Evolutionary conservation across 2,329 filamentous ascomycete genomes (phyloP), one percentile per base, ranked within the genome.

Genomic region (Pseudogymnoascus sp.): DNA sequence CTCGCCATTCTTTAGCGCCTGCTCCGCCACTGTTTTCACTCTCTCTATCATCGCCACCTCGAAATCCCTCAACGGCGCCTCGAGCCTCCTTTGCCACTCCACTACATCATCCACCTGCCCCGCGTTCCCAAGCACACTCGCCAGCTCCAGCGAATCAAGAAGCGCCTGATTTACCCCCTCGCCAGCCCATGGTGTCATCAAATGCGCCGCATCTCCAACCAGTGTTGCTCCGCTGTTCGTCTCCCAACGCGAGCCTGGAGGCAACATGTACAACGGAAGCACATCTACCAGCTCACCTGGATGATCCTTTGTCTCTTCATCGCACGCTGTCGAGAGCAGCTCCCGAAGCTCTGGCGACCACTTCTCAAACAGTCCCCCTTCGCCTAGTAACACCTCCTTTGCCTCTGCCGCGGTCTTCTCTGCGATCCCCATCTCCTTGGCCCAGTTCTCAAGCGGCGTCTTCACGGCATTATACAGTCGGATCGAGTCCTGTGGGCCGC

Each of bases 181-280:
- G 4, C 79, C 79, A 1, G 73, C 74, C 62, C 74, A 78, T 0
- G 76, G 76, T 2, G 76, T 74, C 72, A 78, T 77, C 7, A 80
- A 65, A 67, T 81, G 79, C 1, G 79, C 79, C 4, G 78, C 75
- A 66, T 81, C 78, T 1, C 80, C 80, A 6, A 81, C 69, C 16
- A 83, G 69, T 1, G 80, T 79, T 4, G 78, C 68, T 1, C 77
- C 77, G 1, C 22, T 30, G 20, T 20, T 59, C 18, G 66, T 62
- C 9, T 60, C n/a, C 67, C 67, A 69, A 1, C 28, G 63, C n/a
- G 61, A 33, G 7, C 63, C 66, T 8, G 62, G 33, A 2, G 66
- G 65, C 14, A 68, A 35, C 60, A 62, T 60, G 37, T 63, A 67
- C 11, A 67, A 8, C 0, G 70, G 66, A 50, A 66, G 68, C 22